Percentiles rank a stretch among this genome's conserved stretches.
Conservation (phyloP, 305 asterid genomes). For the Fraxinus greggii region DNA sequence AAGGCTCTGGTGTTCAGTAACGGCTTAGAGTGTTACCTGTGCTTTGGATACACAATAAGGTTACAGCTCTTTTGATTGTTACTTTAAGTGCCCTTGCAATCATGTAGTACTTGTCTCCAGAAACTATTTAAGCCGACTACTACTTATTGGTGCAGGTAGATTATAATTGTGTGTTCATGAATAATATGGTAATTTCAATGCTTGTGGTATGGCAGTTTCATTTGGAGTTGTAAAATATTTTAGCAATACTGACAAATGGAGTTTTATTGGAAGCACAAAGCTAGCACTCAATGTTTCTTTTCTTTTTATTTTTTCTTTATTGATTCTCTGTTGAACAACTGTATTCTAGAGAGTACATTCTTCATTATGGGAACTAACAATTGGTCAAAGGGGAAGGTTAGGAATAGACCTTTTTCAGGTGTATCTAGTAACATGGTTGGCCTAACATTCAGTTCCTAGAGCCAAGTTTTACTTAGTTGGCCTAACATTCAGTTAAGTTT, state of each 20-base stretch:
- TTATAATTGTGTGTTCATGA: not conserved
- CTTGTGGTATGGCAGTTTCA: not conserved
- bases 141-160: not conserved
- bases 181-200: not conserved
- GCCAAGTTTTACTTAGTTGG: not conserved
- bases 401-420: not conserved
- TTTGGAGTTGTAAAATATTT: not conserved
- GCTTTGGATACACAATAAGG: not conserved
- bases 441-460: not conserved
- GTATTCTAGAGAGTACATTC: not conserved
- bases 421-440: not conserved
- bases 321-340: not conserved
- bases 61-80: not conserved
- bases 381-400: not conserved
- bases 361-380: not conserved
- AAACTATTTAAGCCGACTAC: not conserved
- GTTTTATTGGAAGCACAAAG: not conserved
- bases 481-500: not conserved
- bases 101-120: not conserved
- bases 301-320: not conserved
- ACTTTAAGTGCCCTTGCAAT: not conserved
- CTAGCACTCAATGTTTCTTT: not conserved
- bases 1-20: not conserved
- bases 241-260: not conserved
- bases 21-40: not conserved